Base-by-base conservation (phyloP, 1,284 basidiomycete species). In the Trichosporon sp. region DNA sequence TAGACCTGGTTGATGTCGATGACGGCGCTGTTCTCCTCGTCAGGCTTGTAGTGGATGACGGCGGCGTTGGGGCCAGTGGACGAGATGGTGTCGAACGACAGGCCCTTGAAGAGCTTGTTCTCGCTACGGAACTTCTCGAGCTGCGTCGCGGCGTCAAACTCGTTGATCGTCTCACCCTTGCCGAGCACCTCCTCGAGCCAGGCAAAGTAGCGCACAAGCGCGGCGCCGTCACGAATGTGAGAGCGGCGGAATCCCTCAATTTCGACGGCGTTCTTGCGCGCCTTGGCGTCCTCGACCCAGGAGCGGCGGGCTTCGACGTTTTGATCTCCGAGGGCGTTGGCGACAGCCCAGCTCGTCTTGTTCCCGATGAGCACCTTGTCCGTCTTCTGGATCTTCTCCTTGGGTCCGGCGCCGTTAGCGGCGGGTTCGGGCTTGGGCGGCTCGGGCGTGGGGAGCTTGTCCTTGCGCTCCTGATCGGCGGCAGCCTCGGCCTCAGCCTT, bases 51-150 rank as follows among this genome's bases (percentile, higher is more conserved):
- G 81, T 99, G 96, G 71, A 99, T 98, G 77, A 99, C 91, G 14
- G 95, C 93, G 71, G 89, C 92, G 78, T 96, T 96, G 0, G 93
- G 88, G 0, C 93, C 94, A 4, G 92, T 91, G 0, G 93, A 92
- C 0, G 95, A 98, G 70, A 99, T 98, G 0, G 96, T 98, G 1
- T 89, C 86, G 83, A 99, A 99, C 2, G 93, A 96, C 26, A 96
- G 86, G 2, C 96, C 96, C 76, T 89, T 89, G 88, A 94, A 99
- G 61, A 90, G 80, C 32, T 90, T 88, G 56, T 91, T 86, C 79
- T 94, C 89, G 14, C 92, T 89, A 81, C 96, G 87, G 79, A 89
- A 97, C 72, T 88, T 85, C 84, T 94, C 91, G 65, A 99, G 86
- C 78, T 91, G 86, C 77, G 90, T 88, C 0, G 95, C 92, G 8